Evolutionary conservation across 2,329 filamentous ascomycete genomes (phyloP).

Genomic region (Cladobotryum mycophilum): DNA sequence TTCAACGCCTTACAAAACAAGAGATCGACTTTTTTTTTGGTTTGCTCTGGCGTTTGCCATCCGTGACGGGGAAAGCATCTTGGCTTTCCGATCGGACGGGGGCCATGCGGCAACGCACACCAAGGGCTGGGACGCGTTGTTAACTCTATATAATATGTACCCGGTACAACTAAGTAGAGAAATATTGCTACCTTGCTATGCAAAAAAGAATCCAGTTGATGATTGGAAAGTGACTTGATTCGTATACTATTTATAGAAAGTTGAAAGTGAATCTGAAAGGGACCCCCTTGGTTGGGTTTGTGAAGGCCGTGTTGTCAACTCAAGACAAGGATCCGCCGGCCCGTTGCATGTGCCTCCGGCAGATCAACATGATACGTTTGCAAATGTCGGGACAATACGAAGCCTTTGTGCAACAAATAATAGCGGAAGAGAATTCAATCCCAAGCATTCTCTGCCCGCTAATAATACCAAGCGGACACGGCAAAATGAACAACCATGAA

Average conservation of each 20-base stretch:
- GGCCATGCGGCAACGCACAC: slow-evolving; percentile 21
- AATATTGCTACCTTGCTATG: too few species aligned
- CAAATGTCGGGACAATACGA: neutral
- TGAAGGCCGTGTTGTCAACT: too few species aligned
- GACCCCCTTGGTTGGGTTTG: too few species aligned
- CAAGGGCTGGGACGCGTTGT: slow-evolving; percentile 36
- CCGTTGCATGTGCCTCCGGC: neutral
- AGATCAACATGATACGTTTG: neutral
- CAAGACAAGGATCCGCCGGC: neutral
- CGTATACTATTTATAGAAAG: too few species aligned
- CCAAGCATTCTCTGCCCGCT: neutral
- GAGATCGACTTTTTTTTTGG: slow-evolving; percentile 4
- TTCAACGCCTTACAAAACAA: neutral
- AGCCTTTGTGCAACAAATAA: neutral
- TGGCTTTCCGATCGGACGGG: neutral
- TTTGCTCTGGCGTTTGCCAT: neutral
- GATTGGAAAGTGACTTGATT: too few species aligned
- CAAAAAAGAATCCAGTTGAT: too few species aligned
- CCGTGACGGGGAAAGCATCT: slow-evolving; percentile 4
- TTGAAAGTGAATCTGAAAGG: too few species aligned
- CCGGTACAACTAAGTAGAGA: slow-evolving; percentile 15
- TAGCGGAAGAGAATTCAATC: neutral
- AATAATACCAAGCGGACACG: neutral
- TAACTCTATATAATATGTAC: slow-evolving; percentile 15
- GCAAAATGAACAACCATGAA: neutral